Conservation (phyloP, 306 rosid species). For the Oemleria cerasiformis region DNA sequence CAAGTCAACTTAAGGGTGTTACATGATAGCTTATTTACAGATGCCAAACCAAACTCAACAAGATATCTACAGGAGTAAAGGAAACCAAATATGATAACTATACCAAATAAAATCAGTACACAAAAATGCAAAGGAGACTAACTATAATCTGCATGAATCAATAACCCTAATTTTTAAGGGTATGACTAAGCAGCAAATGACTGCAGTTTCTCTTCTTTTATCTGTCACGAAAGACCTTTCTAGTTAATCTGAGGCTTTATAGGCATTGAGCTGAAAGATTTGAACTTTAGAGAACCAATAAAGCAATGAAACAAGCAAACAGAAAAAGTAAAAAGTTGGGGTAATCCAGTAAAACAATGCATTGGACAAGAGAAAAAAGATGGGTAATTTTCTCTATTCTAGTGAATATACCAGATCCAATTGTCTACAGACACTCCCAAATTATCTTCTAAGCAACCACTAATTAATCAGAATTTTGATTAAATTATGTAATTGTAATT, state of each 20-base stretch:
- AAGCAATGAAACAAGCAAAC: too few relatives aligned
- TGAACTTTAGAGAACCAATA: neutral
- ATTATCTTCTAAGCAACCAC: neutral
- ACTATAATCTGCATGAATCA: neutral
- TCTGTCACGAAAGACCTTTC: neutral
- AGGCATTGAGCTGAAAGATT: neutral
- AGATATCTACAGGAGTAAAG: neutral
- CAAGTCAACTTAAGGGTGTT: neutral
- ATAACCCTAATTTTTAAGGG: neutral
- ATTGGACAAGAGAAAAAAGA: too few relatives aligned
- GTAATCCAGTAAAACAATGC: too few relatives aligned
- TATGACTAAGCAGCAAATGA: neutral
- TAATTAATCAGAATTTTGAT: neutral
- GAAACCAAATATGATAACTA: neutral
- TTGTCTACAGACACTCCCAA: neutral
- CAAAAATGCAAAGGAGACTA: neutral
- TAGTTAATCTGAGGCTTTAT: neutral
- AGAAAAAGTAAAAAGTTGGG: too few relatives aligned
- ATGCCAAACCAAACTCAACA: neutral
- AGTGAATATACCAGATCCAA: neutral
- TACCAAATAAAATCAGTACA: neutral
- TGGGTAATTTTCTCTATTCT: too few relatives aligned
- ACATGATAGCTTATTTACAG: neutral
- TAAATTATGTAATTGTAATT: neutral
- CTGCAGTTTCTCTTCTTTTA: neutral